Conservation (phyloP, 768 basidiomycete species). For the Collybia mongolica region DNA sequence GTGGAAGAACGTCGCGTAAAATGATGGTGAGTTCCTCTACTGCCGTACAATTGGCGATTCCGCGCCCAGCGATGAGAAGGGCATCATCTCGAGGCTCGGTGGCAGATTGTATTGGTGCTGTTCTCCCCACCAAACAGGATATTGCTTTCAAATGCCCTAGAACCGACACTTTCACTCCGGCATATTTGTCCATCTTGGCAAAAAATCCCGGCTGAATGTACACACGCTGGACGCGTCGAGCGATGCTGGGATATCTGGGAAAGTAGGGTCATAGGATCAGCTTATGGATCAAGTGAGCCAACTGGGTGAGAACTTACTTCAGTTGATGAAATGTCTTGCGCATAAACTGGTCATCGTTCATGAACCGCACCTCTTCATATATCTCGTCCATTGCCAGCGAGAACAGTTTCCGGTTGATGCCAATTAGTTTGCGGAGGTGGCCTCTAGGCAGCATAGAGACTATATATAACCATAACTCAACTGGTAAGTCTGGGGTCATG, state of each 20-base stretch:
- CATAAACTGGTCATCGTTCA: constrained; percentile 18
- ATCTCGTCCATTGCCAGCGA: constrained; percentile 27
- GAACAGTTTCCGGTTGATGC: constrained; percentile 26
- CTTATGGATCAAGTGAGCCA: not conserved
- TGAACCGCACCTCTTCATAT: constrained; percentile 27
- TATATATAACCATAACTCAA: not conserved
- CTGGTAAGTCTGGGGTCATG: not conserved
- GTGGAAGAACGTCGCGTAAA: constrained; percentile 22
- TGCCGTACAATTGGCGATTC: constrained; percentile 1
- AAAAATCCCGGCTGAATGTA: constrained; percentile 26
- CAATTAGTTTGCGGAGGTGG: constrained; percentile 22
- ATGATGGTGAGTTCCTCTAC: constrained; percentile 23
- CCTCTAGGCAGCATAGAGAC: not conserved
- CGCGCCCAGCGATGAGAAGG: not conserved
- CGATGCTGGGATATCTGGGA: constrained; percentile 13
- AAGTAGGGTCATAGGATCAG: not conserved
- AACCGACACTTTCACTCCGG: no score
- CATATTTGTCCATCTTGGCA: constrained; percentile 14
- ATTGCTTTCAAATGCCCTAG: constrained; percentile 7
- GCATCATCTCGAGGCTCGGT: no score
- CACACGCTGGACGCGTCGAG: constrained; percentile 21
- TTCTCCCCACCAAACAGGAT: not conserved
- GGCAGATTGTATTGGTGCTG: constrained; percentile 12
- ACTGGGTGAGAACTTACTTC: not conserved
- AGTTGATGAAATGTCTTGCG: constrained; percentile 21